A percentile compares a stretch with the other conserved stretches of the same genome.
Conservation (phyloP, 345 rosid genomes). For the Arabidopsis arenosa region DNA sequence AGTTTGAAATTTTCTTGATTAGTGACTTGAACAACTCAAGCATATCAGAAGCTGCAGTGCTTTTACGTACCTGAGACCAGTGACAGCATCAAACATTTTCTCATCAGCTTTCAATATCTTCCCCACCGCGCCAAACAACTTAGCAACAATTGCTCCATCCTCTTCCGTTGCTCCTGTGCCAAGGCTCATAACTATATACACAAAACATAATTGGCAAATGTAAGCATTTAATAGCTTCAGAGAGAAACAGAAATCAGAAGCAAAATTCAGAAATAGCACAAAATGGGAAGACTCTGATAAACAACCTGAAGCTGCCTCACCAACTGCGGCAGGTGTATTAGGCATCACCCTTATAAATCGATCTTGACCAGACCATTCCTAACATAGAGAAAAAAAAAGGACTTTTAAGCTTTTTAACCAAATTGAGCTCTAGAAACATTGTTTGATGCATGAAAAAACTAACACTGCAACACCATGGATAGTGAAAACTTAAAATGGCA, state of each 20-base stretch:
- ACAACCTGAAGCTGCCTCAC: constrained; percentile 85
- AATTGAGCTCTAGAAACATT: neutral
- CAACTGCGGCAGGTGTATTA: constrained; percentile 90
- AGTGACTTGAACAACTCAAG: constrained; percentile 3
- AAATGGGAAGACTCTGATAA: neutral
- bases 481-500: neutral
- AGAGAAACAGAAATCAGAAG: constrained; percentile 14
- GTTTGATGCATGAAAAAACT: neutral
- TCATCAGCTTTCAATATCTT: constrained; percentile 90
- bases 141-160: constrained; percentile 72
- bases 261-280: neutral
- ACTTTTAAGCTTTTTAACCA: constrained; percentile 8
- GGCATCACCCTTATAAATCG: constrained; percentile 91
- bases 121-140: constrained; percentile 82
- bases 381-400: neutral
- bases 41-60: neutral
- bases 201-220: neutral
- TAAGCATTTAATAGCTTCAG: neutral
- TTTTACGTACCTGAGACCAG: constrained; percentile 76
- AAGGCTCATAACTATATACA: constrained; percentile 67
- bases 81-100: constrained; percentile 85
- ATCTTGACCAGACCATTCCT: constrained; percentile 90
- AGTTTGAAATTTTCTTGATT: constrained; percentile 4
- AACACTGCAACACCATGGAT: neutral
- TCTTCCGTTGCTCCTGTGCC: constrained; percentile 78